phyloP scores from a whole-genome alignment of 169 alveolate species.

The Eimeria tenella region DNA sequence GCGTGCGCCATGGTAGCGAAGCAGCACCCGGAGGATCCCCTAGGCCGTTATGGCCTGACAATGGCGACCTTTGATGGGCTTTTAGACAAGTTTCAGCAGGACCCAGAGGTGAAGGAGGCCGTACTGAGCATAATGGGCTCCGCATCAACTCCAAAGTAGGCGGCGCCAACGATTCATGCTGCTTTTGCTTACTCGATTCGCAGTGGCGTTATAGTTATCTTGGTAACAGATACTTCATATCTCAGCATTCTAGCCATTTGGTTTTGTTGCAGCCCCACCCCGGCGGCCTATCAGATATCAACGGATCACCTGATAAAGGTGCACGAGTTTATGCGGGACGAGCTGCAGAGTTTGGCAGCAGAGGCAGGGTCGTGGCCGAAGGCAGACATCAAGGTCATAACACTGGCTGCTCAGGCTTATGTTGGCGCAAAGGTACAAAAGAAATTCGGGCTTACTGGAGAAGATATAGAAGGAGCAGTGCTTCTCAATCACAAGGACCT shows the following conservation, averaged over 20 bases:
- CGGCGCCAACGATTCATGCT: not conserved
- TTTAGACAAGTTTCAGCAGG: conserved; percentile 82
- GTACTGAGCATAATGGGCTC: conserved; percentile 75
- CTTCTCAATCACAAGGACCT: conserved; percentile 81
- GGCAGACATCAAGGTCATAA: conserved; percentile 81
- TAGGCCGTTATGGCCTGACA: conserved; percentile 81
- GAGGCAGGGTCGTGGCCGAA: conserved; percentile 77
- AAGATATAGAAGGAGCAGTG: conserved; percentile 85
- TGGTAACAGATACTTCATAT: no score
- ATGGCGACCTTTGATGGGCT: conserved; percentile 81
- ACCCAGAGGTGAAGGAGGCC: conserved; percentile 74
- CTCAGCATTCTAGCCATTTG: not conserved
- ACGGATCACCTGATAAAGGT: conserved; percentile 79
- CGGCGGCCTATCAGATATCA: conserved; percentile 59
- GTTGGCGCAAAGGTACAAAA: conserved; percentile 85
- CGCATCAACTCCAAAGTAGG: conserved; percentile 68
- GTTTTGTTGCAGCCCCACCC: conserved; percentile 40
- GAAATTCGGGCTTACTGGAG: conserved; percentile 81
- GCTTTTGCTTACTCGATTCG: not conserved
- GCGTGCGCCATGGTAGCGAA: conserved; percentile 81
- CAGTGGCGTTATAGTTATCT: no score
- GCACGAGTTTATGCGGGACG: conserved; percentile 83
- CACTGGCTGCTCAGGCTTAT: conserved; percentile 84
- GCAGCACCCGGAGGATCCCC: conserved; percentile 83
- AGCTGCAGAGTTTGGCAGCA: conserved; percentile 80